A percentile compares a stretch with the other conserved stretches of the same genome.
phyloP scores from a whole-genome alignment of 345 rosid genomes.

The Luvunga scandens region DNA sequence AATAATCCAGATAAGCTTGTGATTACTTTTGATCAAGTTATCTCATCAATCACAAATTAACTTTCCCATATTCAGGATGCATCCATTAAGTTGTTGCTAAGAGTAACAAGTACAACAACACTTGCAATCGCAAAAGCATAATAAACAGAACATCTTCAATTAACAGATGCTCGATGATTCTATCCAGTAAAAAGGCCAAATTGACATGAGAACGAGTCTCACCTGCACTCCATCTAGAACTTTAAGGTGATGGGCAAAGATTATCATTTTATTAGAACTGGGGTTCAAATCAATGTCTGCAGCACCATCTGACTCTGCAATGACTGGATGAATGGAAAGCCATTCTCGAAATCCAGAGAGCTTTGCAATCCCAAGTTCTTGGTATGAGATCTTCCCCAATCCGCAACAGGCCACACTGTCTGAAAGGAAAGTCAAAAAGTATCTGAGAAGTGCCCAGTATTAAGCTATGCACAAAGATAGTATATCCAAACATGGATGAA shows the following conservation, averaged over 20 bases:
- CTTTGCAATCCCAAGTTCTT: constrained; percentile 95
- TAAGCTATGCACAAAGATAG: background rate
- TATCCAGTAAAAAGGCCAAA: background rate
- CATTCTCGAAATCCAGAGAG: constrained; percentile 78
- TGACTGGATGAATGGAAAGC: constrained; percentile 78
- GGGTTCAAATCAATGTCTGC: constrained; percentile 41
- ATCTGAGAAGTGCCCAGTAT: constrained; percentile 8
- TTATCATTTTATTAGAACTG: constrained; percentile 66
- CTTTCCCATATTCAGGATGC: background rate
- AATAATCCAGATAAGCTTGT: background rate
- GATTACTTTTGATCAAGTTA: background rate
- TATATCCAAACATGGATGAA: background rate
- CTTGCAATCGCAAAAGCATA: background rate
- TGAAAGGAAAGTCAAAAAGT: constrained; percentile 26
- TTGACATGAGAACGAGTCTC: constrained; percentile 18
- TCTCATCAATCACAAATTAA: background rate
- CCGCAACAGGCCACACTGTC: constrained; percentile 33
- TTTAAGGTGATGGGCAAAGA: constrained; percentile 95
- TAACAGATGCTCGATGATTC: background rate
- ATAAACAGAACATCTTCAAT: background rate
- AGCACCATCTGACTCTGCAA: constrained; percentile 42
- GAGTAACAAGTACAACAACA: background rate
- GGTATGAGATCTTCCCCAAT: constrained; percentile 53
- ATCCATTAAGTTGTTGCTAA: background rate
- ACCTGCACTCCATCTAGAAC: constrained; percentile 96